Conservation (phyloP, 202 grass and related monocot species). For the Tripidium arundinaceum region DNA sequence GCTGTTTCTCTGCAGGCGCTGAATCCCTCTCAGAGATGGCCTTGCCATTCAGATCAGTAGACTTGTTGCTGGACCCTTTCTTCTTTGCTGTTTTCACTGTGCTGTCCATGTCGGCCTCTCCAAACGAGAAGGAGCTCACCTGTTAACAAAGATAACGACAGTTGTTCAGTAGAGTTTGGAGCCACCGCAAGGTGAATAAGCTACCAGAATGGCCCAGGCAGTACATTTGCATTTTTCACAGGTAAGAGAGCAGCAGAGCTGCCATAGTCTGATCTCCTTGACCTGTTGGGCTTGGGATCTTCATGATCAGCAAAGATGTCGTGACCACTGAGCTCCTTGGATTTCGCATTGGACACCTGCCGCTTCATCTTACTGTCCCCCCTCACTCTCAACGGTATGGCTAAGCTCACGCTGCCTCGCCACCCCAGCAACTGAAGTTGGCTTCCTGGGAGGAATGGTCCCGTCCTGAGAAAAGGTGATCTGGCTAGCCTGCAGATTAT, state of each 20-base stretch:
- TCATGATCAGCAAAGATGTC: constrained; percentile 69
- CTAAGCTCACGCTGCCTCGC: constrained; percentile 82
- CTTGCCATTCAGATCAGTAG: constrained; percentile 58
- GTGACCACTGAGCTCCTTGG: constrained; percentile 76
- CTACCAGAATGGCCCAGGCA: neutral
- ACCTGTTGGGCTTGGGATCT: constrained; percentile 47
- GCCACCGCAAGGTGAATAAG: neutral
- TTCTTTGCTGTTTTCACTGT: constrained; percentile 56
- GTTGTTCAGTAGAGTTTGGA: constrained; percentile 6
- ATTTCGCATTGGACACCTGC: constrained; percentile 65
- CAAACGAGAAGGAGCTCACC: constrained; percentile 70
- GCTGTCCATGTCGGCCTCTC: constrained; percentile 50
- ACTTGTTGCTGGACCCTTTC: constrained; percentile 49
- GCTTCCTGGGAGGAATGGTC: constrained; percentile 63
- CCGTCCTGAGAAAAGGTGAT: constrained; percentile 77
- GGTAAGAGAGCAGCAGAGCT: constrained; percentile 48
- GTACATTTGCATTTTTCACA: constrained; percentile 66
- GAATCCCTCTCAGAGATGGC: constrained; percentile 55
- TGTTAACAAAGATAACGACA: constrained; percentile 27
- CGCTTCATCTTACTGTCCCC: constrained; percentile 48
- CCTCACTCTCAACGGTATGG: constrained; percentile 57
- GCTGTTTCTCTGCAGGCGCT: constrained; percentile 42
- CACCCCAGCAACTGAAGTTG: constrained; percentile 60
- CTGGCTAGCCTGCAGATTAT: constrained; percentile 70
- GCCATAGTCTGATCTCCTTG: constrained; percentile 47